Base-by-base conservation (phyloP, 2,329 filamentous ascomycete genomes). In the Colletotrichum cereale region DNA sequence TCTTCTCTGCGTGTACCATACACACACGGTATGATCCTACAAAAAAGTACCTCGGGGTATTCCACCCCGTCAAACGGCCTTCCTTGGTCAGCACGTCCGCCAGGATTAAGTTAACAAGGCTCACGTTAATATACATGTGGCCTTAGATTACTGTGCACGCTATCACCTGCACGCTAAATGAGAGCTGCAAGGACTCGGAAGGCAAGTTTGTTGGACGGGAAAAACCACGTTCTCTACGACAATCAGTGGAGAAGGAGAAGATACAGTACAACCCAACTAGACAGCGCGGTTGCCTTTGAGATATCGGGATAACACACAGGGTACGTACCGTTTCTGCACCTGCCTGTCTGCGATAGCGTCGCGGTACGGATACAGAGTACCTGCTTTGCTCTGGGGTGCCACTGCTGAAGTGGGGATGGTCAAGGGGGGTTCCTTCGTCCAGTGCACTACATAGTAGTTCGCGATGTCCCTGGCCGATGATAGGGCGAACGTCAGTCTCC, bases 381-480 rank as follows among this genome's bases (percentile, higher is more conserved):
- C 40, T 67, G 50, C 34, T 34, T 62, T 31, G 34, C 14, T 31
- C 29, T 29, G 44, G 10, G 31, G 47, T 40, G 44, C 16, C 18
- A 52, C 58, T 62, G 44, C 47, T 53, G n/a, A 36, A 52, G 61
- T 29, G 61, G 61, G 26, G 48, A 63, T 26, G 5, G 48, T 31
- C n/a, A 55, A 55, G 61, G 61, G 61, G 48, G 48, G 38, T 14
- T 16, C 26, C 11, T 24, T 38, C 42, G 21, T n/a, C n/a, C 16
- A 40, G 55, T 55, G 64, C n/a, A n/a, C n/a, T n/a, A n/a, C n/a
- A n/a, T n/a, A n/a, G n/a, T n/a, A n/a, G n/a, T 68, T 52, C 58
- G 38, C 52, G 47, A 47, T 16, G 52, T 48, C 58, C 69, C 65
- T 72, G 58, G 53, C 65, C 69, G 53, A 60, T 72, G 53, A 69